These are phyloP conservation scores for Podosphaera fusca DNA, from an alignment of 2,329 filamentous ascomycete genomes.

Conservation along the genomic window DNA sequence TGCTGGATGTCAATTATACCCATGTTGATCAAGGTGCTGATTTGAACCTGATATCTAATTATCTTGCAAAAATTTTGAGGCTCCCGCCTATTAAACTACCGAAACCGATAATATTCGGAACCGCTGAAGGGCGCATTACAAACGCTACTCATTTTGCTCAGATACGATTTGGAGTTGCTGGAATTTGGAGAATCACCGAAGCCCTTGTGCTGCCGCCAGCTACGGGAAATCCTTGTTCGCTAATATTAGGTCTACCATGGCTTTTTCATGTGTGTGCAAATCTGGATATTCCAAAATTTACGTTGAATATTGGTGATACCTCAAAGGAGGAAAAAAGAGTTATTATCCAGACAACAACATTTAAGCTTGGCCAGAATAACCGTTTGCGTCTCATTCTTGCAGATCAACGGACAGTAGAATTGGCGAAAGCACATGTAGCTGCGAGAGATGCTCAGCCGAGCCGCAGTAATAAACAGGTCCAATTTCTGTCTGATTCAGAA, in stretches of 20 bases:
- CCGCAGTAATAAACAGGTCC: background rate
- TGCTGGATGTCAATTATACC: no score
- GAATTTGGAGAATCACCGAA: background rate
- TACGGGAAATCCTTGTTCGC: background rate
- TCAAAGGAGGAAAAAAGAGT: background rate
- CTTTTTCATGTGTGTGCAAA: no score
- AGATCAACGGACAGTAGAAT: background rate
- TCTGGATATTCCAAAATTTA: background rate
- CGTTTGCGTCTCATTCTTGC: background rate
- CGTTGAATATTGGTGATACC: background rate
- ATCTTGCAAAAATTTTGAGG: background rate
- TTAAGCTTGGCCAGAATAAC: background rate
- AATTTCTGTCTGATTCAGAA: background rate
- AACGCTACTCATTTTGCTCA: background rate
- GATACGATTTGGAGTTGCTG: background rate
- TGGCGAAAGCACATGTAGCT: background rate
- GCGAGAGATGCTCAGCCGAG: background rate
- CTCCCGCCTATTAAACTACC: background rate
- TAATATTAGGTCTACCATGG: background rate
- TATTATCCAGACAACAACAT: background rate
- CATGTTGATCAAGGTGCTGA: no score
- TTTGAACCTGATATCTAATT: no score
- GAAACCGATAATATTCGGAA: background rate
- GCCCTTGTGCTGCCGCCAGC: background rate
- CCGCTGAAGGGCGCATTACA: background rate